Conservation (phyloP, 768 basidiomycete species). For the Terana coerulea region DNA sequence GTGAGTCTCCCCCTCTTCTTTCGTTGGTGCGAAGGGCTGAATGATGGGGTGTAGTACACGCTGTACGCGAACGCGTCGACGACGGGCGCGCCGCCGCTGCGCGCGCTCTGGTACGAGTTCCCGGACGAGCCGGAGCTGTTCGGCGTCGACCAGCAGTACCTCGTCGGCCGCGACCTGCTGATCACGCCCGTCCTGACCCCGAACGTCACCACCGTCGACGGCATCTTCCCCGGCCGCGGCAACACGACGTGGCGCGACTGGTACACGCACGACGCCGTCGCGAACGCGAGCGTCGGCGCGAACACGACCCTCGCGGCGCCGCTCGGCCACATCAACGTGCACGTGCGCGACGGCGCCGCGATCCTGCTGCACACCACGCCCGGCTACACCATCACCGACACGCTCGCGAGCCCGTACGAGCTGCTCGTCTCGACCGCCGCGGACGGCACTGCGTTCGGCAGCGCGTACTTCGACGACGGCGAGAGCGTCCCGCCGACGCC, state of each 20-base stretch:
- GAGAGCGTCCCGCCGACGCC: constrained; percentile 55
- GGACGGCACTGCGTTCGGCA: constrained; percentile 50
- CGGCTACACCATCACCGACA: constrained; percentile 66
- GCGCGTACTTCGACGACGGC: constrained; percentile 70
- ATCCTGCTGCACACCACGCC: constrained; percentile 63
- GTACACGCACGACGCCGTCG: constrained; percentile 62
- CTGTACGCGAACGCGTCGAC: constrained; percentile 66
- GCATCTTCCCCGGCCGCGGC: constrained; percentile 62
- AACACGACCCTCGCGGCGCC: constrained; percentile 59
- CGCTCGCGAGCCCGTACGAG: constrained; percentile 51
- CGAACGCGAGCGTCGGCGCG: constrained; percentile 38
- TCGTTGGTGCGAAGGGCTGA: background rate
- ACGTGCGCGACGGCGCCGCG: constrained; percentile 65
- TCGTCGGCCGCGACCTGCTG: constrained; percentile 68
- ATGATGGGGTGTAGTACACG: constrained; percentile 62
- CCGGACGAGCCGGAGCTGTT: constrained; percentile 64
- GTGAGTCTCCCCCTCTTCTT: constrained; percentile 34
- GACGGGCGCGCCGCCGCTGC: constrained; percentile 63
- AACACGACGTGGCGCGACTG: constrained; percentile 65
- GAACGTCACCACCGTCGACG: constrained; percentile 29
- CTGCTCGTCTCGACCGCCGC: constrained; percentile 54
- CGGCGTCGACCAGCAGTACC: constrained; percentile 60
- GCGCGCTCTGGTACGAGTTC: constrained; percentile 77
- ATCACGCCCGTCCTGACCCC: constrained; percentile 58
- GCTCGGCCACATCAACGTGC: constrained; percentile 72